phyloP scores from a whole-genome alignment of 495 filamentous ascomycete genomes.

The Chaetomium fimeti region DNA sequence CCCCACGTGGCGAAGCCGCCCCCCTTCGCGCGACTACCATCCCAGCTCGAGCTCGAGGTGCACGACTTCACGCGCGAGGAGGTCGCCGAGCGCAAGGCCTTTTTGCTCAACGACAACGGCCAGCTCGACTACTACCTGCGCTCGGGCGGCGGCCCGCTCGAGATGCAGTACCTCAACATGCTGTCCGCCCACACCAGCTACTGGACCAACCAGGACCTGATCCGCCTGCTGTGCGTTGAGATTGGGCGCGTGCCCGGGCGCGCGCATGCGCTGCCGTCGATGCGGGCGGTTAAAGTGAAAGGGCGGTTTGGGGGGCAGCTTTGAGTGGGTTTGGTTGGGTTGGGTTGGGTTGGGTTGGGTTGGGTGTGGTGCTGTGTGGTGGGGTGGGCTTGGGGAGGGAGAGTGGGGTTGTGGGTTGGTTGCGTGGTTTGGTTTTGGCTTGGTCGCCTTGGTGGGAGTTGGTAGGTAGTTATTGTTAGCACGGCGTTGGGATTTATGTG shows the following conservation, averaged over 20 bases:
- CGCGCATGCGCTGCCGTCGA: slow-evolving; percentile 59
- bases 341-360: not conserved
- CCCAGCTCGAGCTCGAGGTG: slow-evolving; percentile 89
- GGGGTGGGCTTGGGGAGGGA: too few relatives aligned
- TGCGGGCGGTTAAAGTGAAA: slow-evolving; percentile 73
- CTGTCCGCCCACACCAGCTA: slow-evolving; percentile 94
- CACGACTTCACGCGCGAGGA: slow-evolving; percentile 94
- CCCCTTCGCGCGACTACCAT: slow-evolving; percentile 65
- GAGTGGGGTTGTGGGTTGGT: too few relatives aligned
- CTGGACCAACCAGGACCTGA: slow-evolving; percentile 82
- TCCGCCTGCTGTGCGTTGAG: slow-evolving; percentile 82
- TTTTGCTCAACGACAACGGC: slow-evolving; percentile 88
- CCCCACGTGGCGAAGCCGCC: slow-evolving; percentile 10
- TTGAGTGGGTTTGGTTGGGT: not conserved
- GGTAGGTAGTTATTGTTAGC: too few relatives aligned
- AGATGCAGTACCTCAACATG: slow-evolving; percentile 97
- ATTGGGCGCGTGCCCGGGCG: slow-evolving; percentile 73
- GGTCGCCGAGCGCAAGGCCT: slow-evolving; percentile 84
- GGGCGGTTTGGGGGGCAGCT: slow-evolving; percentile 21
- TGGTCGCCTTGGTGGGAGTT: too few relatives aligned
- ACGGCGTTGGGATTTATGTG: not conserved
- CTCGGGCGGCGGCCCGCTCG: slow-evolving; percentile 75
- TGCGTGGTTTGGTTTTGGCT: too few relatives aligned
- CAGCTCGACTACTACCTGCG: slow-evolving; percentile 88
- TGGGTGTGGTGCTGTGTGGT: not conserved